Evolutionary conservation across 306 rosid species (phyloP), one percentile per base, ranked within the genome.

Genomic region (Castanea crenata): DNA sequence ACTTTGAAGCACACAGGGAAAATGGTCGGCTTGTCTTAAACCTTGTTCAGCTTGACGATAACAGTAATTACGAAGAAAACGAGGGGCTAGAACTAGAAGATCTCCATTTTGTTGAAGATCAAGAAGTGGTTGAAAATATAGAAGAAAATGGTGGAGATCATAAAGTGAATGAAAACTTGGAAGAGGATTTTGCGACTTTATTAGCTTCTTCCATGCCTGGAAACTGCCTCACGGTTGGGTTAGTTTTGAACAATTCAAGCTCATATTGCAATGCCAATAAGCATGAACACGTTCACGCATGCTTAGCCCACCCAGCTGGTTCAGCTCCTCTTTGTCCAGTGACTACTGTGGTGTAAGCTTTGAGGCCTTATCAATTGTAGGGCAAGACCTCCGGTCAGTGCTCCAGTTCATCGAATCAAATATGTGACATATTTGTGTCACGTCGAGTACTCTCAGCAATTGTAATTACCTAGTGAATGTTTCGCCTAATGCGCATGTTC

Each of bases 21-120:
- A 69, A 85, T 41, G 93, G 93, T 1, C 88, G 90, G n/a, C 80
- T 93, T 7, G 29, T 75, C 1, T 38, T 92, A 55, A 85, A 63
- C 25, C 87, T 92, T 0, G 76, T 83, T 2, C 63, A 58, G 0
- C 20, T 58, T 5, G 78, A 79, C 20, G 32, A 77, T 4, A 8
- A 4, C 35, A 71, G 4, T 62, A 84, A 49, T 49, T 15, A 5
- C 4, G 61, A 69, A 21, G 78, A 49, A 1, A 83, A 18, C 1
- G 62, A 78, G 18, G 68, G 75, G 13, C 46, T 63, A 1, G 29
- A 13, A 23, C 18, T 16, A 6, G 63, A 72, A 51, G 62, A 72
- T 12, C 12, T 76, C 16, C 74, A 72, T 3, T 61, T 55, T 15
- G 51, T 79, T 69, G 81, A 65, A 15, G 78, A 69, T 31, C 70